Evolutionary conservation across 805 yeast species (phyloP), one percentile per base, ranked within the genome.

Genomic region (Barnettozyma vustinii): DNA sequence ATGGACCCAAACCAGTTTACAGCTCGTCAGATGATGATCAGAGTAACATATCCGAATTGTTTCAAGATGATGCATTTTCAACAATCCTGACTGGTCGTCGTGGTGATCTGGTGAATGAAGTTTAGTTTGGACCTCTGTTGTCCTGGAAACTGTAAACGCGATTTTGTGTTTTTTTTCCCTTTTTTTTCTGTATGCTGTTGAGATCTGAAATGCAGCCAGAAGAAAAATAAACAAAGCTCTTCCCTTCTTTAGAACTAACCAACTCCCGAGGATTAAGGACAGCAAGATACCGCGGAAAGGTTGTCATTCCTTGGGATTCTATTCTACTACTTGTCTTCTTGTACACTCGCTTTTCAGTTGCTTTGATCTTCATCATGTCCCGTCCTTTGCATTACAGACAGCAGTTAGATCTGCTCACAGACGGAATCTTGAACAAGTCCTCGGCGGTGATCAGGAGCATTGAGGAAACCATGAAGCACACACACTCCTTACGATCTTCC

Each of bases 381-480:
- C 48, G 32, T 30, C 25, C 26, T 42, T 20, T 39, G 33, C 49
- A 41, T 15, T 43, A 54, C 16, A 25, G 50, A 39, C 36, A 52
- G 46, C 55, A 51, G 54, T 54, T 59, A 10, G 58, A 58, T 37
- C 33, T 43, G 21, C 55, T 60, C 13, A 59, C 61, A 0, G 49
- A 51, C 1, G 58, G 54, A 21, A 54, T 60, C 40, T 41, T 61
- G 2, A 37, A 47, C 9, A 57, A 46, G 50, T 59, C 65, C 1
- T 35, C 51, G 2, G 6, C 35, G 3, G 52, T 56, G 1, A 52
- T 61, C 2, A 53, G 46, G 25, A 55, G 50, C 44, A 58, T 60
- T 40, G 62, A 61, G 30, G 59, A 57, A 27, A 59, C 47, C 33
- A 52, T 60, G 45, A 50, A 52, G 12, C 51, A 54, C 15, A 56